Conservation (phyloP, 1,284 basidiomycete species). For the Omphalotus olearius region DNA sequence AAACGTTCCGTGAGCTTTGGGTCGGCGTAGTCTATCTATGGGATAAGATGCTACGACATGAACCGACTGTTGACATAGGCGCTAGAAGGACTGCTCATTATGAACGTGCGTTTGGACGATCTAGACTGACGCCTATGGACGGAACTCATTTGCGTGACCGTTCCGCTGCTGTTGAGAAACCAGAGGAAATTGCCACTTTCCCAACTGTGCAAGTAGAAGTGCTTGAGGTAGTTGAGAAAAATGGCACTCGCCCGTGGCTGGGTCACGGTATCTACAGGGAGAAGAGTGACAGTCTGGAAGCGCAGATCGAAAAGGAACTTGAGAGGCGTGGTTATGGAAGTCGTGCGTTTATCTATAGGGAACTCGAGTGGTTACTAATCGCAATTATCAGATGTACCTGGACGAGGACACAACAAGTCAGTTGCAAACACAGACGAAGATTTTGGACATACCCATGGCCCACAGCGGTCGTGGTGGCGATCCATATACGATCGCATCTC, state of each 20-base stretch:
- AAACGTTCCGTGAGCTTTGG: conserved; percentile 60
- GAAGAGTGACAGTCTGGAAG: conserved; percentile 47
- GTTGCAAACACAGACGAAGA: conserved; percentile 12
- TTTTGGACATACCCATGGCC: conserved; percentile 19
- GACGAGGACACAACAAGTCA: conserved; percentile 19
- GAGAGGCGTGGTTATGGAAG: conserved; percentile 38
- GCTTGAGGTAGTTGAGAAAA: conserved; percentile 33
- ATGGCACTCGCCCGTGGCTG: conserved; percentile 49
- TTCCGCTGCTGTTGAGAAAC: conserved; percentile 2
- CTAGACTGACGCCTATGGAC: conserved; percentile 21
- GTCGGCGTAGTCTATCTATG: conserved; percentile 51
- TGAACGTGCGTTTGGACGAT: conserved; percentile 46
- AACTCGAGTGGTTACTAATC: background rate
- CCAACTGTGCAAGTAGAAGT: conserved; percentile 30
- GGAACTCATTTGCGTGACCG: background rate
- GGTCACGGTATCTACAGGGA: conserved; percentile 43
- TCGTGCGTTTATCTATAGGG: conserved; percentile 23
- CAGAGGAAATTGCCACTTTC: conserved; percentile 16
- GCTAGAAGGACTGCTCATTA: conserved; percentile 46
- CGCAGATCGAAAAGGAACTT: conserved; percentile 50
- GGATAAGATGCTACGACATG: conserved; percentile 43
- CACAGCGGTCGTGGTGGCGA: conserved; percentile 53
- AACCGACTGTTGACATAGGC: conserved; percentile 40
- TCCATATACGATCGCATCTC: conserved; percentile 49
- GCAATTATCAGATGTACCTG: conserved; percentile 18